Evolutionary conservation across 495 filamentous ascomycete genomes (phyloP).

Genomic region (Chaetomium cochliodes): DNA sequence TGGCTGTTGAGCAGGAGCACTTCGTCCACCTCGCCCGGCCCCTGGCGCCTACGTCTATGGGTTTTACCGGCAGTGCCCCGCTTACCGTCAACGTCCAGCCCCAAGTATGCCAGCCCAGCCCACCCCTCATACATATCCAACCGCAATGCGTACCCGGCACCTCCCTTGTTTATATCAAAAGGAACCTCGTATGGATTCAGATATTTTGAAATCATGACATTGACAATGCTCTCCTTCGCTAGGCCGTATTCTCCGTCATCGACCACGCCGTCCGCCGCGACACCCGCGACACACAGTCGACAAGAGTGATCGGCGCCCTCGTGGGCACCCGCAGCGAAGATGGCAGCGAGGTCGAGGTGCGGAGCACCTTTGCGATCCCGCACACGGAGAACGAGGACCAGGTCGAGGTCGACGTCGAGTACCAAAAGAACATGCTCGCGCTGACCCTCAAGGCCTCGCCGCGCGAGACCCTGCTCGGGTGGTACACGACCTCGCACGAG

Average conservation of each 20-base stretch:
- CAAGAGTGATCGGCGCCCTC: slow-evolving; percentile 93
- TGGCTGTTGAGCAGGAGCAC: slow-evolving; percentile 74
- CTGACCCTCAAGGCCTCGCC: slow-evolving; percentile 92
- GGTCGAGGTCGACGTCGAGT: slow-evolving; percentile 99
- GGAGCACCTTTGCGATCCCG: slow-evolving; percentile 93
- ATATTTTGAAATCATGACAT: neutral
- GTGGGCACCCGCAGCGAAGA: slow-evolving; percentile 91
- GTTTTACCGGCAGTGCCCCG: slow-evolving; percentile 78
- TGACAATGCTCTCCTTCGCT: slow-evolving; percentile 5
- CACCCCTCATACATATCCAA: slow-evolving; percentile 8
- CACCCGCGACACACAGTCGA: slow-evolving; percentile 80
- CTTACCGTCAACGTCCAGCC: slow-evolving; percentile 91
- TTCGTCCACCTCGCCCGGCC: slow-evolving; percentile 95
- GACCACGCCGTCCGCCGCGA: slow-evolving; percentile 94
- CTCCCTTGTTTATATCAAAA: neutral
- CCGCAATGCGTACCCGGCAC: neutral
- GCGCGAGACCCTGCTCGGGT: slow-evolving; percentile 89
- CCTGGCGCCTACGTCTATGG: slow-evolving; percentile 73
- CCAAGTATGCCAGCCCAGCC: slow-evolving; percentile 62
- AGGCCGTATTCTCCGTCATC: slow-evolving; percentile 95
- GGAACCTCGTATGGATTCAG: neutral
- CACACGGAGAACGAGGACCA: slow-evolving; percentile 98
- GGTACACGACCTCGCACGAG: slow-evolving; percentile 95
- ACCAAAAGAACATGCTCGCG: slow-evolving; percentile 97
- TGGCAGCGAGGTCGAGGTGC: slow-evolving; percentile 91